These are phyloP conservation scores for Hortiboletus flavorubellus DNA, from an alignment of 768 basidiomycete species.

Conservation along the genomic window DNA sequence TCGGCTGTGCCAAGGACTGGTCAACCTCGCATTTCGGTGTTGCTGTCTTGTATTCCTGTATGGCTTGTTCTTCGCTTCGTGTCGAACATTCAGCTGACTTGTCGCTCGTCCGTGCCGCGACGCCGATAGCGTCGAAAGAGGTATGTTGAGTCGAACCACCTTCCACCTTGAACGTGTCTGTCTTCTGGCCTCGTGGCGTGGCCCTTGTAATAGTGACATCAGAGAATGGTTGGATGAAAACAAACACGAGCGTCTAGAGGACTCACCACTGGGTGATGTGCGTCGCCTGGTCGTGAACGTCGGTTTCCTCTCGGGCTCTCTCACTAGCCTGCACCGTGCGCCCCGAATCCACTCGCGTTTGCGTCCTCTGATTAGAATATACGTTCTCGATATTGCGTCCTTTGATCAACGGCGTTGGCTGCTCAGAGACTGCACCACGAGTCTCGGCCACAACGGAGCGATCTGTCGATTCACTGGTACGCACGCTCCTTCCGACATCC, in stretches of 20 bases:
- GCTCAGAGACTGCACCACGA: neutral
- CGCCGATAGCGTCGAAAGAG: neutral
- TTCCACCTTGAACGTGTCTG: neutral
- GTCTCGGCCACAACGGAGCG: neutral
- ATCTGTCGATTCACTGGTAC: neutral
- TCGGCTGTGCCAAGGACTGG: neutral
- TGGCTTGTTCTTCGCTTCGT: neutral
- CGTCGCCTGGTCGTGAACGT: neutral
- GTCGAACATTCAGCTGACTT: neutral
- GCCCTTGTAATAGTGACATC: neutral
- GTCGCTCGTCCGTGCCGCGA: neutral
- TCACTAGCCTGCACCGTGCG: neutral
- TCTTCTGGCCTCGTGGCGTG: neutral
- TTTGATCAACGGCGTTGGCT: neutral
- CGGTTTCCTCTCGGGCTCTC: neutral
- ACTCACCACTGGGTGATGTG: conserved; percentile 1
- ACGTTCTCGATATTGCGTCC: neutral
- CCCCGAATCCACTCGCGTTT: neutral
- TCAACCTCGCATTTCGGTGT: neutral
- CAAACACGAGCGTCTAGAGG: neutral
- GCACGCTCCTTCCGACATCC: neutral
- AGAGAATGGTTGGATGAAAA: neutral
- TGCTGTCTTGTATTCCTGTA: neutral
- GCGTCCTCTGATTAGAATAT: neutral
- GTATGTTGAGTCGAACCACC: neutral